A percentile compares a stretch with the other conserved stretches of the same genome.
Evolutionary conservation across 2,329 filamentous ascomycete genomes (phyloP).

Genomic region (Trichophyton benhamiae): DNA sequence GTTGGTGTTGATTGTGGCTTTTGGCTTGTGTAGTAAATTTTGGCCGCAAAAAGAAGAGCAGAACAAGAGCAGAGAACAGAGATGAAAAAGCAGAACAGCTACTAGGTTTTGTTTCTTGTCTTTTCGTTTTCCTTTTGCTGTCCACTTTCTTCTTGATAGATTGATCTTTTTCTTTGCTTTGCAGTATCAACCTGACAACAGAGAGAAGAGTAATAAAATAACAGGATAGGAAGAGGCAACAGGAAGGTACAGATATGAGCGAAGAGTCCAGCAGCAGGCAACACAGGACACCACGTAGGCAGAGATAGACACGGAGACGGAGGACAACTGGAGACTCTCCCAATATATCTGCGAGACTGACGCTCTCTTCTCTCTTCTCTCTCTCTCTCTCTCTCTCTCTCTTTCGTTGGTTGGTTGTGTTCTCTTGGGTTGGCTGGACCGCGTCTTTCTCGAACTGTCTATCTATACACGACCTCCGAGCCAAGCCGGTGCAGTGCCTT

Average conservation of each 20-base stretch:
- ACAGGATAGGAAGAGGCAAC: not conserved
- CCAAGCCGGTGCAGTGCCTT: not conserved
- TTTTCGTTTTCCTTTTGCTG: not conserved
- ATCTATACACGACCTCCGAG: not conserved
- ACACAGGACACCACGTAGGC: not conserved
- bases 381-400: not conserved
- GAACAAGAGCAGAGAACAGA: not conserved
- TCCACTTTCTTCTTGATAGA: conserved; percentile 1
- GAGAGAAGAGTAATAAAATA: not conserved
- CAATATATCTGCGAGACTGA: not conserved
- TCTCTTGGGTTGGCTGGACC: not conserved
- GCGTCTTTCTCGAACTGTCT: not conserved
- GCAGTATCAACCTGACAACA: not conserved
- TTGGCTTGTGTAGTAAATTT: not conserved
- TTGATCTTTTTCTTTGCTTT: not conserved
- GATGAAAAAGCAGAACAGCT: conserved; percentile 1
- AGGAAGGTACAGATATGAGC: not conserved
- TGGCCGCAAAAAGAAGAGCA: not conserved
- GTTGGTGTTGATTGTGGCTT: not conserved
- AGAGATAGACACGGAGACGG: not conserved
- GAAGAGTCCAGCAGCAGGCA: not conserved
- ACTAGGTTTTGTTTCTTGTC: not conserved
- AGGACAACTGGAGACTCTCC: not conserved
- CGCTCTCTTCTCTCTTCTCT: not conserved
- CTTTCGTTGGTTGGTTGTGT: not conserved